Conservation (phyloP, 306 rosid genomes). For the Lagenaria siceraria region DNA sequence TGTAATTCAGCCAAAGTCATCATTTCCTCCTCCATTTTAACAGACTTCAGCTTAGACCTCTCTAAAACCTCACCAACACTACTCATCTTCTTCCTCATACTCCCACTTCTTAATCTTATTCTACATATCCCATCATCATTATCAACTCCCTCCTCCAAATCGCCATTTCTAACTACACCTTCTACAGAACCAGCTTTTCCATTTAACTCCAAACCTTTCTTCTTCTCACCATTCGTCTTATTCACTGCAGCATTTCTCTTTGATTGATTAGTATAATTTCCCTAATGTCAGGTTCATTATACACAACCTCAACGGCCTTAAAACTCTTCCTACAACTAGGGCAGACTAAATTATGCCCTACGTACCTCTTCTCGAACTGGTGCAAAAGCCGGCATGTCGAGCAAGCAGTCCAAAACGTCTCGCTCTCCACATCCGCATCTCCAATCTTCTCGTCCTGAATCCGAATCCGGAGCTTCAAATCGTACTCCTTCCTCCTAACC, state of each 20-base stretch:
- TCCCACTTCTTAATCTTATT: conserved; percentile 28
- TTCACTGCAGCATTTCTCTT: background rate
- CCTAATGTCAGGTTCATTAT: conserved; percentile 16
- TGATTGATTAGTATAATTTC: background rate
- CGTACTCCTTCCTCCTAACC: conserved; percentile 43
- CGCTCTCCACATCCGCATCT: conserved; percentile 10
- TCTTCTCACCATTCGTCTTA: background rate
- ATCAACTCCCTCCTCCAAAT: conserved; percentile 5
- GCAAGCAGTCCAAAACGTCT: conserved; percentile 77
- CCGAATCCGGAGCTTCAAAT: conserved; percentile 41
- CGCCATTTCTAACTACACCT: conserved; percentile 16
- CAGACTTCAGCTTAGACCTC: conserved; percentile 37
- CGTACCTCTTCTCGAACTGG: conserved; percentile 64
- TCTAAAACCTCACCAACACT: conserved; percentile 61
- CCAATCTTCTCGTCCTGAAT: conserved; percentile 41
- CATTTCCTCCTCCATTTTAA: conserved; percentile 36
- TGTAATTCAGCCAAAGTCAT: conserved; percentile 87
- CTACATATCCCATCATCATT: conserved; percentile 10
- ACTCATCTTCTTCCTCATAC: conserved; percentile 47
- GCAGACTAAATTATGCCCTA: conserved; percentile 50
- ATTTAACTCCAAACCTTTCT: background rate
- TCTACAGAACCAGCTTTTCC: conserved; percentile 7
- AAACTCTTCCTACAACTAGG: conserved; percentile 71
- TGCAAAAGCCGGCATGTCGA: conserved; percentile 63
- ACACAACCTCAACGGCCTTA: conserved; percentile 45